Percentiles rank a stretch among this genome's conserved stretches.
phyloP scores from a whole-genome alignment of 1,284 basidiomycete genomes.

The Malassezia equina region DNA sequence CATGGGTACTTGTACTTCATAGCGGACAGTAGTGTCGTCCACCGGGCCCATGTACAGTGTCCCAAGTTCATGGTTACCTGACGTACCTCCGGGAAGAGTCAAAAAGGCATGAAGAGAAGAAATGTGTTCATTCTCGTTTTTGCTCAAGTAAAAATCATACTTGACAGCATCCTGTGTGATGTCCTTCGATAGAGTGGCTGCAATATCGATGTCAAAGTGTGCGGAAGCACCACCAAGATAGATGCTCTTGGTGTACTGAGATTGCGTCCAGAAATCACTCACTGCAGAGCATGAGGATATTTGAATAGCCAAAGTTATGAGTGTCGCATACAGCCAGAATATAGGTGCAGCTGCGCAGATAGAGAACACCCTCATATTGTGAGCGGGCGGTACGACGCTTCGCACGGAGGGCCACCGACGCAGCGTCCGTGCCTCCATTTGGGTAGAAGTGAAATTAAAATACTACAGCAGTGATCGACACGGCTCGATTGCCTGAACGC shows the following conservation, averaged over 20 bases:
- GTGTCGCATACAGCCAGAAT: neutral
- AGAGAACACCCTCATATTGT: neutral
- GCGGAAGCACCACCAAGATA: constrained; percentile 33
- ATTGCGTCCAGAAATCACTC: constrained; percentile 7
- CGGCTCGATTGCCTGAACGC: neutral
- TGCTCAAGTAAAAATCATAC: constrained; percentile 21
- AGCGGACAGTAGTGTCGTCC: neutral
- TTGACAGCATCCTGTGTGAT: constrained; percentile 19
- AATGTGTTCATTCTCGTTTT: constrained; percentile 18
- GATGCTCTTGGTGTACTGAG: constrained; percentile 20
- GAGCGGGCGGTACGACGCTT: neutral
- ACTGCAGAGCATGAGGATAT: neutral
- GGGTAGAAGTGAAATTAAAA: constrained; percentile 4
- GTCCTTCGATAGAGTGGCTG: constrained; percentile 20
- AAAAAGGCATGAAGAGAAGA: constrained; percentile 7
- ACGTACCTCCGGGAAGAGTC: too few relatives aligned
- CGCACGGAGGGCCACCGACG: constrained; percentile 3
- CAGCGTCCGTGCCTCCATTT: neutral
- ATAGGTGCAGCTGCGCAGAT: neutral
- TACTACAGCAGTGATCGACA: neutral
- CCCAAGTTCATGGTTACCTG: neutral
- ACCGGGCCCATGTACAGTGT: neutral
- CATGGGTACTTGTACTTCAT: constrained; percentile 14
- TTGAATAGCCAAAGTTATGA: neutral
- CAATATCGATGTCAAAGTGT: constrained; percentile 15